Conservation (phyloP, 2,329 filamentous ascomycete genomes). For the Fusarium paranaense region DNA sequence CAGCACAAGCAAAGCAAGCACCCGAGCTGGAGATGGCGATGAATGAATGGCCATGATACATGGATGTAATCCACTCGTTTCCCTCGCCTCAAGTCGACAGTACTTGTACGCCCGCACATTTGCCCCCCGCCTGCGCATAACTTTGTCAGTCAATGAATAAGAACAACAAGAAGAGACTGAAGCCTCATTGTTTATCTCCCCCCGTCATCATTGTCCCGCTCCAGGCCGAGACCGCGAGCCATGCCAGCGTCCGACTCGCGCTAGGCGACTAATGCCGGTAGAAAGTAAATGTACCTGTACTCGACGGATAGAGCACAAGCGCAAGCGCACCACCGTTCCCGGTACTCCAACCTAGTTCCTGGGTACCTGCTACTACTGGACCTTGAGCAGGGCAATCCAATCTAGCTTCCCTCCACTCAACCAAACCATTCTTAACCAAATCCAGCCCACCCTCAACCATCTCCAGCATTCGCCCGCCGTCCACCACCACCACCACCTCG, state of each 20-base stretch:
- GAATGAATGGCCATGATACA: not conserved
- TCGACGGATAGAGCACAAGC: conserved; percentile 16
- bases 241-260: conserved; percentile 21
- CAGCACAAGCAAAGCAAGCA: conserved; percentile 13
- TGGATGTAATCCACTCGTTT: not conserved
- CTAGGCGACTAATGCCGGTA: conserved; percentile 16
- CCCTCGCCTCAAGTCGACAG: not conserved
- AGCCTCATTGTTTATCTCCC: not conserved
- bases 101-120: not conserved
- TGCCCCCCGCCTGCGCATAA: not conserved
- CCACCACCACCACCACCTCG: conserved; percentile 32
- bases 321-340: conserved; percentile 21
- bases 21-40: not conserved
- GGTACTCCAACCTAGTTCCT: conserved; percentile 9
- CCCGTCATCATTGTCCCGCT: conserved; percentile 17
- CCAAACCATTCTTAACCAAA: conserved; percentile 8
- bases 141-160: conserved; percentile 9
- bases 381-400: not conserved
- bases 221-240: conserved; percentile 27
- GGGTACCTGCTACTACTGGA: not conserved
- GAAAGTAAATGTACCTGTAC: conserved; percentile 32
- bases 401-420: conserved; percentile 24
- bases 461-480: conserved; percentile 37
- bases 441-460: conserved; percentile 28
- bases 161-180: not conserved